Conservation (phyloP, 2,329 filamentous ascomycete species). For the Cyclaneusma minus region DNA sequence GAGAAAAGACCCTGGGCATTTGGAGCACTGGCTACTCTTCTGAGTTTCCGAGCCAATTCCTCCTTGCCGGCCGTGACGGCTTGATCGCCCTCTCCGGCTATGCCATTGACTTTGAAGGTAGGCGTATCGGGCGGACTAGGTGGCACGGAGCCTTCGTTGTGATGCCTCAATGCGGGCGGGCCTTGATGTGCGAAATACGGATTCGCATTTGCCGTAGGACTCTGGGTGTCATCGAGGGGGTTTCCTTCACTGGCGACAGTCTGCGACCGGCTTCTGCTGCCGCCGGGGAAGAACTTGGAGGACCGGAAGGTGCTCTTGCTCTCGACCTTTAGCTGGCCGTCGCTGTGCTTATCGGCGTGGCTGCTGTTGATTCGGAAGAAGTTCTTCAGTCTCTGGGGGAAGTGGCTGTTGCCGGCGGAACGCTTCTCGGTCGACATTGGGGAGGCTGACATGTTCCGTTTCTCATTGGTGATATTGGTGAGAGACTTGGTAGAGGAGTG, state of each 20-base stretch:
- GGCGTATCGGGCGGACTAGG: conserved; percentile 88
- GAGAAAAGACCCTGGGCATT: conserved; percentile 88
- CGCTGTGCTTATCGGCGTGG: conserved; percentile 8
- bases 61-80: conserved; percentile 72
- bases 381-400: conserved; percentile 53
- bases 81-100: conserved; percentile 45
- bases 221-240: conserved; percentile 72
- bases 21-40: conserved; percentile 87
- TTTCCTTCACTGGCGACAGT: conserved; percentile 91
- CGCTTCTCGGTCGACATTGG: conserved; percentile 13
- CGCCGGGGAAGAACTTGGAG: conserved; percentile 76
- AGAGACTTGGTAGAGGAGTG: not conserved
- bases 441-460: conserved; percentile 16
- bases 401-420: conserved; percentile 37
- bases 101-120: conserved; percentile 55
- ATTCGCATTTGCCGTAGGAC: conserved; percentile 86
- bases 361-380: conserved; percentile 52
- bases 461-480: conserved; percentile 13
- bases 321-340: conserved; percentile 35
- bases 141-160: conserved; percentile 85
- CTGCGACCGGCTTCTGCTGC: conserved; percentile 74
- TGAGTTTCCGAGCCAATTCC: conserved; percentile 80
- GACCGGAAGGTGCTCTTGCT: conserved; percentile 56
- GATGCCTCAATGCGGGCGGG: conserved; percentile 80
- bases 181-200: conserved; percentile 97